Conservation (phyloP, 2,329 filamentous ascomycete genomes). For the Penicillium griseofulvum region DNA sequence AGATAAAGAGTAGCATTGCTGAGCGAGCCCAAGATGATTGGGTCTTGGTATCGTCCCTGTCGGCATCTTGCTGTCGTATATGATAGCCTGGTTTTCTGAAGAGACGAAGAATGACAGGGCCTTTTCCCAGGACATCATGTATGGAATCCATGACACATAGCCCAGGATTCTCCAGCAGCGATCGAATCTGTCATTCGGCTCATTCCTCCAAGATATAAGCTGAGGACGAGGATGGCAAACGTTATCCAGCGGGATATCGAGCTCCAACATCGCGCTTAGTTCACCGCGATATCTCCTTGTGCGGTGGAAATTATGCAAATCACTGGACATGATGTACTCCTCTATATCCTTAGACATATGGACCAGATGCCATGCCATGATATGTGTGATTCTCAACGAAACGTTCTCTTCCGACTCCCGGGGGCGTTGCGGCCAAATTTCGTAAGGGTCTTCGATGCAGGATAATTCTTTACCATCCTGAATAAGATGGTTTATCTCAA, state of each 20-base stretch:
- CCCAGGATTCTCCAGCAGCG: not conserved
- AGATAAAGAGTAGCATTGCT: not conserved
- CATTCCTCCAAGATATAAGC: not conserved
- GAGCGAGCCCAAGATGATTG: not conserved
- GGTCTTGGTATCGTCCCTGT: not conserved
- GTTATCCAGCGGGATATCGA: not conserved
- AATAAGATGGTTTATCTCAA: not conserved
- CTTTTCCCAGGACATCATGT: not conserved
- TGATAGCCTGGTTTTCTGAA: not conserved
- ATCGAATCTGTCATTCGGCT: not conserved
- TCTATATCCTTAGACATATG: not conserved
- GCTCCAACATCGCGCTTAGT: not conserved
- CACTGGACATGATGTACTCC: not conserved
- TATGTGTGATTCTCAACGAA: not conserved
- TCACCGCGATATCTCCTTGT: not conserved
- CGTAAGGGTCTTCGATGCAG: not conserved
- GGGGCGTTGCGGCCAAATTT: not conserved
- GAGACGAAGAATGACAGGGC: not conserved
- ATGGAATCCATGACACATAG: not conserved
- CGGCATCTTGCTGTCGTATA: not conserved
- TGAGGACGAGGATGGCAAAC: not conserved
- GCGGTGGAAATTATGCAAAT: not conserved
- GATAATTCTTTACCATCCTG: not conserved
- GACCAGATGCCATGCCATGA: not conserved
- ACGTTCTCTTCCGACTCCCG: not conserved